Conservation (phyloP, 1,139 yeast species). For the Protomyces gravidus region DNA sequence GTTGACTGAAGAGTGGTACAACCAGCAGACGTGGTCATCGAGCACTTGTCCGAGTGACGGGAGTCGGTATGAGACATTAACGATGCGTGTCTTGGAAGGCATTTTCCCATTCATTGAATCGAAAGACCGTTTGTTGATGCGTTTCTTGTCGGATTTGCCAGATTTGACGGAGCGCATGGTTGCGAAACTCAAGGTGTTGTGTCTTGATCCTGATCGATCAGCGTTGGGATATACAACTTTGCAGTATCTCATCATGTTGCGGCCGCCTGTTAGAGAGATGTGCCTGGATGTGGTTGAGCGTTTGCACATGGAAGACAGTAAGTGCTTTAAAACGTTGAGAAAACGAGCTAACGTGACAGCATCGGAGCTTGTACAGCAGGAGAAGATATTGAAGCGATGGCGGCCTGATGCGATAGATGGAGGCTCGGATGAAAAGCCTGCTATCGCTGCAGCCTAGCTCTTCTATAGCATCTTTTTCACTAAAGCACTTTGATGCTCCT, state of each 20-base stretch:
- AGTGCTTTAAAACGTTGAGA: neutral
- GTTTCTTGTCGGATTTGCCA: slow-evolving; percentile 84
- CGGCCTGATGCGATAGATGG: slow-evolving; percentile 14
- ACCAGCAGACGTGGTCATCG: slow-evolving; percentile 47
- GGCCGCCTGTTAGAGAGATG: slow-evolving; percentile 72
- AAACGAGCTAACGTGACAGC: neutral
- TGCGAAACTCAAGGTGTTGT: slow-evolving; percentile 61
- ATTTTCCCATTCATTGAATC: slow-evolving; percentile 79
- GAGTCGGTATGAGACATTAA: slow-evolving; percentile 64
- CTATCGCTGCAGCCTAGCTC: no score
- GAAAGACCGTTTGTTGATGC: slow-evolving; percentile 69
- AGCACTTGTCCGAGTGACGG: neutral
- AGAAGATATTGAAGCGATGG: slow-evolving; percentile 25
- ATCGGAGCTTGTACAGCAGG: slow-evolving; percentile 15
- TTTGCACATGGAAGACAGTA: slow-evolving; percentile 45
- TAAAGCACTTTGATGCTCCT: no score
- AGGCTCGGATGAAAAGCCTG: no score
- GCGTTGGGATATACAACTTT: slow-evolving; percentile 53
- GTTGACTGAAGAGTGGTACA: slow-evolving; percentile 94
- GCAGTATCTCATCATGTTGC: slow-evolving; percentile 65
- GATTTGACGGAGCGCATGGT: slow-evolving; percentile 60
- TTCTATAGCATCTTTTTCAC: no score
- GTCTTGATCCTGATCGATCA: slow-evolving; percentile 79
- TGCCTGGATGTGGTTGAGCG: slow-evolving; percentile 65
- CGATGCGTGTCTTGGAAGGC: slow-evolving; percentile 67